Base-by-base conservation (phyloP, 495 filamentous ascomycete species). In the Penicillium canescens region DNA sequence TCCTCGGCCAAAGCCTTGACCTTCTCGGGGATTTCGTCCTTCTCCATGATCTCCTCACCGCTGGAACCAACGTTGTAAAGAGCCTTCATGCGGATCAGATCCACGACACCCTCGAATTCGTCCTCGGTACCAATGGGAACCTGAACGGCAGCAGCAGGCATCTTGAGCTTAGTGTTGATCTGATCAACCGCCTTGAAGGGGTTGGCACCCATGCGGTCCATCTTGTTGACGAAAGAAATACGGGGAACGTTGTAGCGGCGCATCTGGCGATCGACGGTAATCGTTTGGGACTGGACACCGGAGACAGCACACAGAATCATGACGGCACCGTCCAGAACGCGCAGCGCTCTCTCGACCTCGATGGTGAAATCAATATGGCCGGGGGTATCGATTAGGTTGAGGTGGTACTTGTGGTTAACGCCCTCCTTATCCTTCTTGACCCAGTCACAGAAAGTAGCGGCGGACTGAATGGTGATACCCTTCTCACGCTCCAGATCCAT, bases 311-410 rank as follows among this genome's bases (percentile, higher is more conserved):
- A 99, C 23, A 99, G 79, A 67, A 99, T 96, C 91, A 99, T 96
- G 68, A 96, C 92, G 12, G 95, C 95, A 33, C 95, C 95, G 70
- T 99, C 95, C 36, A 99, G 79, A 55, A 99, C 95, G 69, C 95
- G 82, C 74, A 99, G 77, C 57, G 95, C 95, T 65, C 95, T 81
- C 78, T 99, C 95, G 50, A 99, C 95, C 74, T 99, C 95, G 64
- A 99, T 99, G 10, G 95, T 99, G 65, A 99, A 99, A 68, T 99
- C 95, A 64, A 99, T 98, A 75, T 99, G 95, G 23, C 95, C 95
- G 10, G 95, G 95, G 1, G 95, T 99, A 71, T 99, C 95, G 69
- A 99, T 99, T 74, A 99, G 76, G 74, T 99, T 99, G 75, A 99
- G 83, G 67, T 99, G 93, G 73, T 96, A 99, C 51, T 84, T 90